Percentiles rank a stretch among this genome's conserved stretches.
Evolutionary conservation across 768 basidiomycete species (phyloP).

Genomic region (Brasilioporus rufonigricans): DNA sequence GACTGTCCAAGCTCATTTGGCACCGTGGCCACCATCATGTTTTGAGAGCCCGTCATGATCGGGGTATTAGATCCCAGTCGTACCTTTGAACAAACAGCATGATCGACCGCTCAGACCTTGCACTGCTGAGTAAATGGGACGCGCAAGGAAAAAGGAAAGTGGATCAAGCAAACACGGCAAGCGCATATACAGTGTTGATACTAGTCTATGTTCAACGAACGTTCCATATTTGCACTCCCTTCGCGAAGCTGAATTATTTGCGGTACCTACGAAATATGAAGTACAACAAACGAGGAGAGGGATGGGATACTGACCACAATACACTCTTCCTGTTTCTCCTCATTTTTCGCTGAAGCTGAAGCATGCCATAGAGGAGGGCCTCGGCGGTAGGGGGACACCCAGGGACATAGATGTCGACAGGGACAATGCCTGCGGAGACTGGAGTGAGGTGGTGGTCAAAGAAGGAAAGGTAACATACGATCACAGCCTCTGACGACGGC

Average conservation of each 20-base stretch:
- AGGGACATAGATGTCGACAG: slow-evolving; percentile 97
- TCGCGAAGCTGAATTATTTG: slow-evolving; percentile 15
- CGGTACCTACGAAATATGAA: slow-evolving; percentile 23
- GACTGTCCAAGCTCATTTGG: too few species aligned
- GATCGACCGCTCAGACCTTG: not conserved
- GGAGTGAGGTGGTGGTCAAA: slow-evolving; percentile 10
- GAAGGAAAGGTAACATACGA: slow-evolving; percentile 50
- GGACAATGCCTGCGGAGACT: slow-evolving; percentile 75
- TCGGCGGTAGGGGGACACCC: slow-evolving; percentile 97
- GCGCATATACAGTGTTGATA: slow-evolving; percentile 19
- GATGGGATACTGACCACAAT: slow-evolving; percentile 59
- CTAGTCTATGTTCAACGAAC: slow-evolving; percentile 24
- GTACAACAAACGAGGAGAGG: not conserved
- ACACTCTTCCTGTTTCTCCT: slow-evolving; percentile 82
- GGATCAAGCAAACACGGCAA: slow-evolving; percentile 7
- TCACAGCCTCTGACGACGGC: slow-evolving; percentile 98
- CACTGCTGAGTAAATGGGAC: not conserved
- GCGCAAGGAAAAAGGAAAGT: not conserved
- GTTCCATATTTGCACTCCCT: slow-evolving; percentile 1
- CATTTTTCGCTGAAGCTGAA: slow-evolving; percentile 97
- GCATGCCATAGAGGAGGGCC: slow-evolving; percentile 93
- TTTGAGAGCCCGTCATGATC: not conserved
- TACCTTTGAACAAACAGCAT: not conserved
- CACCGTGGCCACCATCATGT: too few species aligned
- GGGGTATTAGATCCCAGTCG: slow-evolving; percentile 1